These are phyloP conservation scores for Pseudozyma tsukubaensis DNA, from an alignment of 1,284 basidiomycete genomes.

Conservation along the genomic window DNA sequence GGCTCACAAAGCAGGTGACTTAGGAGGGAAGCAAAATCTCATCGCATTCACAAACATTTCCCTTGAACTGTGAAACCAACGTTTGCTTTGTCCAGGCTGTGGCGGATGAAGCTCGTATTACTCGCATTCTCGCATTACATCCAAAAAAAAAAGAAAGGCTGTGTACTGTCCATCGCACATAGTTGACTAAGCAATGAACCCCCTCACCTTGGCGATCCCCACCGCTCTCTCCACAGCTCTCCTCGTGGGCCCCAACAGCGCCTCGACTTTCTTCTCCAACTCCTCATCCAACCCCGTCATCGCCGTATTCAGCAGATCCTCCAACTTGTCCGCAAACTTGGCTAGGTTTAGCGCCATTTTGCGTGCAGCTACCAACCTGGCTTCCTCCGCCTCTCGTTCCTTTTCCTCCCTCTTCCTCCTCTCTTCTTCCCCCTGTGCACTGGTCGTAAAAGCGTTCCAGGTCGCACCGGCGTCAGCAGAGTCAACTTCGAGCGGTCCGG, in stretches of 20 bases:
- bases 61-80: too few species aligned
- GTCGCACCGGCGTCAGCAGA: background rate
- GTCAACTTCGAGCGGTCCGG: slow-evolving; percentile 64
- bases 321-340: slow-evolving; percentile 10
- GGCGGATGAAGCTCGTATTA: too few species aligned
- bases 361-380: slow-evolving; percentile 4
- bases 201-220: slow-evolving; percentile 7
- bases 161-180: too few species aligned
- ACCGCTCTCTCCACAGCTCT: slow-evolving; percentile 23
- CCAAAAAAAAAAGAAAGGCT: too few species aligned
- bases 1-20: too few species aligned
- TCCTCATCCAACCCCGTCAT: slow-evolving; percentile 20
- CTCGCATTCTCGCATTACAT: too few species aligned
- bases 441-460: slow-evolving; percentile 3
- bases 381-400: slow-evolving; percentile 26
- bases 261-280: slow-evolving; percentile 10
- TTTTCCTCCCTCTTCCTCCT: slow-evolving; percentile 11
- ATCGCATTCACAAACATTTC: too few species aligned
- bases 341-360: slow-evolving; percentile 45
- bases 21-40: too few species aligned
- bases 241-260: slow-evolving; percentile 17
- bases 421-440: slow-evolving; percentile 5
- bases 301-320: slow-evolving; percentile 3
- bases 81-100: too few species aligned
- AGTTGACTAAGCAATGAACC: slow-evolving; percentile 8